Evolutionary conservation across 257 asterid species (phyloP), one percentile per base, ranked within the genome.

Genomic region (Gentiana straminea): DNA sequence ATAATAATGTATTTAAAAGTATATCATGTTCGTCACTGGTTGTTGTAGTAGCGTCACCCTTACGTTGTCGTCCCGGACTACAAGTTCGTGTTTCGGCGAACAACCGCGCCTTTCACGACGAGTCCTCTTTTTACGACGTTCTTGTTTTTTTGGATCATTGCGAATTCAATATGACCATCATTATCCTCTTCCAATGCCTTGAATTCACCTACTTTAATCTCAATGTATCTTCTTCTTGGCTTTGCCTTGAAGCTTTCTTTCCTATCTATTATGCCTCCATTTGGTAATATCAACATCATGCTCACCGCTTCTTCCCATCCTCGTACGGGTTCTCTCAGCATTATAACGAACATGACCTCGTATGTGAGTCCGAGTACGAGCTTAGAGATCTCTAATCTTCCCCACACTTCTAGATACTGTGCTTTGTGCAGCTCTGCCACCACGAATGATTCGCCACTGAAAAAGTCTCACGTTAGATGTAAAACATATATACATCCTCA

Each of bases 301-400:
- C 24, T 55, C 59, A 55, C 59, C 10, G 59, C 35, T 38, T 55
- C 49, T 37, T 55, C 59, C 59, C 48, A 55, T 55, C 59, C 59
- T 15, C 39, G 37, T 38, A 7, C 39, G 37, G 59, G 49, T 7
- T 55, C 59, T 7, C 33, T 55, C 59, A 55, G 15, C 59, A 55
- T 55, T n/a, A 55, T 13, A 13, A 55, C 59, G 39, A 55, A 55
- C 37, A n/a, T 35, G 39, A 55, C 49, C 59, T 55, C 59, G 9
- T 37, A 55, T 8, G 59, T 55, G 39, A 55, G 6, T 37, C 59
- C 59, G 37, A 48, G 49, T 36, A 35, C 3, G 39, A 55, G 59
- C 37, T 38, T 7, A 13, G 2, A 33, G 8, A 35, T 55, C 59
- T 55, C 35, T 1, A 55, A 36, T 55, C 59, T 55, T 55, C 59